These are phyloP conservation scores for Neonectria sp. DNA, from an alignment of 2,329 filamentous ascomycete species.

Conservation along the genomic window DNA sequence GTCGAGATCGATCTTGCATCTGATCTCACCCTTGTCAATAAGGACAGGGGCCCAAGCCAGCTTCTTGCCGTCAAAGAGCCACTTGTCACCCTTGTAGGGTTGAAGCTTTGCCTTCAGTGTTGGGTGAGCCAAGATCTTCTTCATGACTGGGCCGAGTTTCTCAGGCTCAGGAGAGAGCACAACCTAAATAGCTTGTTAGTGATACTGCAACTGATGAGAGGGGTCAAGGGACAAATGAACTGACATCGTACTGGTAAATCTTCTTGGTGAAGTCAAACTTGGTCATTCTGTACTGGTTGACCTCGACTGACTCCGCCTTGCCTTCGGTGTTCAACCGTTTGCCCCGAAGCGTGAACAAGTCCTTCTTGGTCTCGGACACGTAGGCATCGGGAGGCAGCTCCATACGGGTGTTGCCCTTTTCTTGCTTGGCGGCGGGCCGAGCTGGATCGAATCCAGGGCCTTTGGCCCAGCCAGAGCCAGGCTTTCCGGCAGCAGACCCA, in stretches of 20 bases:
- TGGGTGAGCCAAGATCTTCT: conserved; percentile 82
- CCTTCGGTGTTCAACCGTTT: conserved; percentile 70
- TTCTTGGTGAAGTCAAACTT: conserved; percentile 69
- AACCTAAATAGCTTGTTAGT: conserved; percentile 64
- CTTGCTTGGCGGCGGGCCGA: conserved; percentile 48
- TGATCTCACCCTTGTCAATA: conserved; percentile 64
- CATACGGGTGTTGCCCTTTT: conserved; percentile 63
- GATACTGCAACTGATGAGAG: neutral
- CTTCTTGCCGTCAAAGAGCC: conserved; percentile 87
- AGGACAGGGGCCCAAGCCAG: conserved; percentile 79
- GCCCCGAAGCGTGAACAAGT: conserved; percentile 52
- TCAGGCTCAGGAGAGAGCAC: conserved; percentile 74
- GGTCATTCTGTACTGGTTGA: conserved; percentile 84
- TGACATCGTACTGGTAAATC: conserved; percentile 89
- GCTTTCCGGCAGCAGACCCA: conserved; percentile 35
- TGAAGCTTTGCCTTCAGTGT: conserved; percentile 70
- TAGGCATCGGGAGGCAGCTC: conserved; percentile 74
- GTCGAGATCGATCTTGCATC: conserved; percentile 80
- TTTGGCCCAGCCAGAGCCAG: conserved; percentile 45
- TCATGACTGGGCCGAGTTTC: conserved; percentile 75
- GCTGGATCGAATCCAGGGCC: conserved; percentile 63
- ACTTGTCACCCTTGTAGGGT: conserved; percentile 61
- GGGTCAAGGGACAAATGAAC: conserved; percentile 52
- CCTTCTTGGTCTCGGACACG: conserved; percentile 52
- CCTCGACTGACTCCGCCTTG: conserved; percentile 65